Base-by-base conservation (phyloP, 2,329 filamentous ascomycete species). In the Calonectria hongkongensis region DNA sequence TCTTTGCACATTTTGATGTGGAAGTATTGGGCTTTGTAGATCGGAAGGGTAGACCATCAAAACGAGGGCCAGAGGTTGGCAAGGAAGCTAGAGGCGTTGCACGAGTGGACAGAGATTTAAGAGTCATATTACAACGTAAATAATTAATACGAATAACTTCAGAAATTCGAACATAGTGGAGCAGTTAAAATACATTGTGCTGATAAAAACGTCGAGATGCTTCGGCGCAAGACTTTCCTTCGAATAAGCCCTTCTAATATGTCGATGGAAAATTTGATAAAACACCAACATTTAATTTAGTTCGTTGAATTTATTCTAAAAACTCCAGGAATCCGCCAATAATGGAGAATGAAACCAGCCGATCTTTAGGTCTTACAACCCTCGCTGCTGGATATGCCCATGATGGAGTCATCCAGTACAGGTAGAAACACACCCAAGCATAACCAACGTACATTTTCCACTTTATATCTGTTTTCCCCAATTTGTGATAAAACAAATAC, bases 41-140 rank as follows among this genome's bases (percentile, higher is more conserved):
- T 15, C 50, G 58, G 0, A 27, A 75, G 2, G 74, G 76, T 0
- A 71, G 66, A 16, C 70, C 71, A 3, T 76, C 76, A 2, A 69
- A 77, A 7, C 71, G 76, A 50, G 76, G 76, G 12, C 76, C 76
- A 21, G 74, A 77, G 9, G 76, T 79, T 45, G 77, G 77, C 0
- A 74, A 70, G 54, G 77, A 77, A 45, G 75, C 75, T 2, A 77
- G 77, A 47, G 76, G 77, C n/a, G 76, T 76, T 50, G 77, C 75
- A 21, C 66, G 76, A 51, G 69, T 78, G 27, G 76, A 78, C 64
- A 76, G 76, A 16, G 76, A 78, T 41, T 66, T 78, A 16, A 28
- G 70, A n/a, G 76, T 78, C 7, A 74, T 63, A 28, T 56, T 78
- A 70, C 65, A 56, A 64, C 71, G 75, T 4, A 15, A 62, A 65